Percentiles rank a stretch among this genome's conserved stretches.
phyloP scores from a whole-genome alignment of 2,329 filamentous ascomycete genomes.

The Cladophialophora carrionii region DNA sequence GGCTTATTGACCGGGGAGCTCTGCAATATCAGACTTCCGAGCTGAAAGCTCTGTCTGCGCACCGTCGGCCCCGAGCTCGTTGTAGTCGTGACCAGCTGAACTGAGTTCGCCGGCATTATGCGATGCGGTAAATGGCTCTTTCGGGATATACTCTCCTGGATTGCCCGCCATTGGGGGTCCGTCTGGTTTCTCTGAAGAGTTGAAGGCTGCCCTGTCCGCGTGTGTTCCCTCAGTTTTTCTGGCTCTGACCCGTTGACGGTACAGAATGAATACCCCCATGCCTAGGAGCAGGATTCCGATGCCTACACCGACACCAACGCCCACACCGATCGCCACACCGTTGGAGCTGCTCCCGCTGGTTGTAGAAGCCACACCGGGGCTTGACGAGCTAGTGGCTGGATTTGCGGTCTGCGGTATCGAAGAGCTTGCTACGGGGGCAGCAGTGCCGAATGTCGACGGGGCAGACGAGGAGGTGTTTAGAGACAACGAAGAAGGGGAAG shows the following conservation, averaged over 20 bases:
- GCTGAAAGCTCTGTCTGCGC: not conserved
- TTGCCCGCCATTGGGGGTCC: not conserved
- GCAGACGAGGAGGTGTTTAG: not conserved
- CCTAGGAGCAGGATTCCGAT: conserved; percentile 10
- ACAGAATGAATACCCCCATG: not conserved
- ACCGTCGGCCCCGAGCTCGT: not conserved
- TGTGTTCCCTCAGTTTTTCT: not conserved
- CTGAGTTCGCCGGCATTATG: conserved; percentile 1
- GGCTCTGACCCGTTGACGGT: not conserved
- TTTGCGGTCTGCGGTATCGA: not conserved
- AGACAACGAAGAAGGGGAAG: not conserved
- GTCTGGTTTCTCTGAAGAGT: not conserved
- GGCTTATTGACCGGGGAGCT: not conserved
- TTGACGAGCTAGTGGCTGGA: not conserved
- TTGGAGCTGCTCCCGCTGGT: conserved; percentile 5
- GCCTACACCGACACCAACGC: conserved; percentile 21
- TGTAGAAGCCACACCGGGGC: not conserved
- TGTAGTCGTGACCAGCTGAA: conserved; percentile 9
- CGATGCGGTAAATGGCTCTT: not conserved
- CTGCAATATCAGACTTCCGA: not conserved
- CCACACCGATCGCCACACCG: conserved; percentile 13
- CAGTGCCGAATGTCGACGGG: not conserved
- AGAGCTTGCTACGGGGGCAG: not conserved
- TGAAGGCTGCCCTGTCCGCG: not conserved
- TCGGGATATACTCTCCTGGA: not conserved